These are phyloP conservation scores for Yamagishiella unicocca DNA, from an alignment of 139 green algal species.

Conservation along the genomic window DNA sequence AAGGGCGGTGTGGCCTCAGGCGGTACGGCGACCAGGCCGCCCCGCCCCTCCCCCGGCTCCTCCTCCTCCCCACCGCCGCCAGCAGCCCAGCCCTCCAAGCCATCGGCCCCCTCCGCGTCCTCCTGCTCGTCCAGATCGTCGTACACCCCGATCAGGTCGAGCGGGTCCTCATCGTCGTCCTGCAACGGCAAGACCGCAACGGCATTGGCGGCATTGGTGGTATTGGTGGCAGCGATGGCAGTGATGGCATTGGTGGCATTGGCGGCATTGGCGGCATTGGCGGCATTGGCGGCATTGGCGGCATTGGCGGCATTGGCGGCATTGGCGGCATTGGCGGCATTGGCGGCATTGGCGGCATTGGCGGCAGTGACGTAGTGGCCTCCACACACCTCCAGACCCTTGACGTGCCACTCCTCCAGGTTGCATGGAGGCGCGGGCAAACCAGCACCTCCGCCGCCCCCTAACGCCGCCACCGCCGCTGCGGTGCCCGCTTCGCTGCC, in stretches of 20 bases:
- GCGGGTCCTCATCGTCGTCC: too few relatives aligned
- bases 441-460: background rate
- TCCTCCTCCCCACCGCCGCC: too few relatives aligned
- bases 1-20: too few relatives aligned
- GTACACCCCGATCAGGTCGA: too few relatives aligned
- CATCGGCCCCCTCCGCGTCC: too few relatives aligned
- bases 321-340: background rate
- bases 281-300: background rate
- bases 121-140: too few relatives aligned
- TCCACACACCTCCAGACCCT: slow-evolving; percentile 28
- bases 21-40: too few relatives aligned
- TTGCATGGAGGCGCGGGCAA: slow-evolving; percentile 40
- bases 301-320: background rate
- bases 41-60: too few relatives aligned
- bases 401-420: slow-evolving; percentile 68
- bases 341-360: background rate
- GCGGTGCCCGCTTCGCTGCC: background rate
- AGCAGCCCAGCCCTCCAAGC: too few relatives aligned
- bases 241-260: background rate
- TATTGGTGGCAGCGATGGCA: background rate
- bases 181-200: too few relatives aligned
- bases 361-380: background rate
- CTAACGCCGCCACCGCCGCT: background rate
- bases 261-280: background rate
- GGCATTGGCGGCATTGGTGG: too few relatives aligned